Conservation (phyloP, 2,329 filamentous ascomycete species). For the Aspergillus niger region DNA sequence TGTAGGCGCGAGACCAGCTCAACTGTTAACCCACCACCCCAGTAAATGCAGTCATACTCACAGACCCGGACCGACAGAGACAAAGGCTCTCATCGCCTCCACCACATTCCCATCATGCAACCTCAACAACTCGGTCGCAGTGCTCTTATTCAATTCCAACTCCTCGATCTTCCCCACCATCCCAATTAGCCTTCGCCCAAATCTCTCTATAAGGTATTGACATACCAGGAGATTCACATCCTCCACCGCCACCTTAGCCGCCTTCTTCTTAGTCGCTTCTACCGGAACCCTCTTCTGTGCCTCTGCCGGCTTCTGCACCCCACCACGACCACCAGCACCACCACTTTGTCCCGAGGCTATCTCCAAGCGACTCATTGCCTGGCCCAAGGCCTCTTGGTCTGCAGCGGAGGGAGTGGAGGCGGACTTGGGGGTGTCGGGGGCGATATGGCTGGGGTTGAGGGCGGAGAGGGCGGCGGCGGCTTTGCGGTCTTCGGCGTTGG, state of each 20-base stretch:
- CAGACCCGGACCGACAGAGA: conserved; percentile 17
- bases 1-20: too few species aligned
- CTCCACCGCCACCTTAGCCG: conserved; percentile 48
- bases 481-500: conserved; percentile 53
- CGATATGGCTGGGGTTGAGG: conserved; percentile 46
- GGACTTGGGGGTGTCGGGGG: conserved; percentile 34
- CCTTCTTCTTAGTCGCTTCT: conserved; percentile 41
- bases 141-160: conserved; percentile 49
- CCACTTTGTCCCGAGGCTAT: conserved; percentile 37
- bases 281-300: conserved; percentile 32
- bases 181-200: not conserved
- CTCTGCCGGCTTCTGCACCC: conserved; percentile 21
- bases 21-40: too few species aligned
- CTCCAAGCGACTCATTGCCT: conserved; percentile 53
- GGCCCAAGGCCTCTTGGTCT: conserved; percentile 52
- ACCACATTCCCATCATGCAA: conserved; percentile 48
- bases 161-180: conserved; percentile 42
- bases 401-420: conserved; percentile 38
- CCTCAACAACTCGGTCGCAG: conserved; percentile 51
- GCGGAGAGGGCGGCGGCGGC: conserved; percentile 53
- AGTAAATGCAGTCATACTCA: too few species aligned
- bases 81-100: conserved; percentile 46
- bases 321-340: not conserved
- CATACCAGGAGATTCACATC: conserved; percentile 51
- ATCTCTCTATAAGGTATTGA: not conserved